Conservation (phyloP, 2,329 filamentous ascomycete species). For the Fusarium guadeloupense region DNA sequence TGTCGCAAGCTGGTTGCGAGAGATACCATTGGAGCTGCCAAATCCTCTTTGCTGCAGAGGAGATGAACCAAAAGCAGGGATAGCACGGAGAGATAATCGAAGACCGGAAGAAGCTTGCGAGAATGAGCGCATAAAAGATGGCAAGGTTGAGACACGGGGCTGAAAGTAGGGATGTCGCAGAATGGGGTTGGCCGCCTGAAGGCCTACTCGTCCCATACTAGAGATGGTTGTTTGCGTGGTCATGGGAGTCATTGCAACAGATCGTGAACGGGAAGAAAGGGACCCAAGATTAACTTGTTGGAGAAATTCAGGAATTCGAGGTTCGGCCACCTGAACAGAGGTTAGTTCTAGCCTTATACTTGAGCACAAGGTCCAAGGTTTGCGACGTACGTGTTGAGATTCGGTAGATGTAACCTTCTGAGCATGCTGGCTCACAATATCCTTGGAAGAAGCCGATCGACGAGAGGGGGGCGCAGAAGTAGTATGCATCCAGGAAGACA, state of each 20-base stretch:
- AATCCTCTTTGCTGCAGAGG: constrained; percentile 48
- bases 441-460: constrained; percentile 18
- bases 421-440: constrained; percentile 10
- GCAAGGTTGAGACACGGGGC: constrained; percentile 22
- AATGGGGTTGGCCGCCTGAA: constrained; percentile 44
- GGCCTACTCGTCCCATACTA: constrained; percentile 43
- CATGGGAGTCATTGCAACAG: constrained; percentile 16
- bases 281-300: constrained; percentile 31
- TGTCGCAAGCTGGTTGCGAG: constrained; percentile 77
- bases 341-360: constrained; percentile 22
- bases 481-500: constrained; percentile 47
- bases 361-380: constrained; percentile 10
- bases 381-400: constrained; percentile 31
- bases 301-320: constrained; percentile 44
- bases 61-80: constrained; percentile 32
- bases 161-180: constrained; percentile 43
- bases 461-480: constrained; percentile 11
- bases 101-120: constrained; percentile 37
- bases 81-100: constrained; percentile 28
- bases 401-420: constrained; percentile 12
- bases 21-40: constrained; percentile 59
- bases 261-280: constrained; percentile 8
- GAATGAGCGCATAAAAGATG: constrained; percentile 39
- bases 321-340: constrained; percentile 21
- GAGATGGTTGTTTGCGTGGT: constrained; percentile 34